phyloP scores from a whole-genome alignment of 2,329 filamentous ascomycete genomes.

The Calonectria montana region DNA sequence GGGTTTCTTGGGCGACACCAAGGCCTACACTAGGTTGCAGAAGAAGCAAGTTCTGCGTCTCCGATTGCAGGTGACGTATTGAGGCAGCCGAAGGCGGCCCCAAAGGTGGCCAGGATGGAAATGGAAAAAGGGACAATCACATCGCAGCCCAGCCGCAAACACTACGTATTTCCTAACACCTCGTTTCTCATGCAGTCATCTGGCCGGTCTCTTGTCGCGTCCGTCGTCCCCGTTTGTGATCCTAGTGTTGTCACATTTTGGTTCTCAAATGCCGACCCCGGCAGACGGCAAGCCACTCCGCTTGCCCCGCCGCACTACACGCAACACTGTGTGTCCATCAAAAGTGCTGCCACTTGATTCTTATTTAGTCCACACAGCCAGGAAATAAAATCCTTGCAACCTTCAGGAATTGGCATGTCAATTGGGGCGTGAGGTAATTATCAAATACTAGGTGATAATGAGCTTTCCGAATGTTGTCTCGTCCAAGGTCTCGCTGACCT shows the following conservation, averaged over 20 bases:
- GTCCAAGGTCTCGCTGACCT: conserved; percentile 60
- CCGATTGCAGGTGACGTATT: conserved; percentile 2
- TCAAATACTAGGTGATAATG: conserved; percentile 32
- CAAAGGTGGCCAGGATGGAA: not conserved
- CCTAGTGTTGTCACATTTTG: conserved; percentile 7
- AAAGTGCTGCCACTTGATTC: conserved; percentile 2
- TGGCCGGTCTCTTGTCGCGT: not conserved
- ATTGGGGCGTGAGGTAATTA: not conserved
- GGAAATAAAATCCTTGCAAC: conserved; percentile 15
- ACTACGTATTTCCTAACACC: too few relatives aligned
- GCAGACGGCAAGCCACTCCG: conserved; percentile 27
- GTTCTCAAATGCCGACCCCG: conserved; percentile 25
- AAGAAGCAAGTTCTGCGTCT: conserved; percentile 22
- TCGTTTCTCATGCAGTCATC: not conserved
- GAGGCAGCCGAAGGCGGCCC: not conserved
- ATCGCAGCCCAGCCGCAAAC: not conserved
- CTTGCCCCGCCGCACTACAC: conserved; percentile 34
- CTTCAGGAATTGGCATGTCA: not conserved
- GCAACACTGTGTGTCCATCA: conserved; percentile 10
- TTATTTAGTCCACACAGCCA: conserved; percentile 10
- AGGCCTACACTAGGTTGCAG: not conserved
- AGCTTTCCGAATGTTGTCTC: conserved; percentile 40
- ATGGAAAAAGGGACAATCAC: not conserved
- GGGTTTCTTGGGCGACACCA: not conserved
- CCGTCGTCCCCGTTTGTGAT: conserved; percentile 7